phyloP scores from a whole-genome alignment of 2,329 filamentous ascomycete genomes.

The Ophiostoma quercus region DNA sequence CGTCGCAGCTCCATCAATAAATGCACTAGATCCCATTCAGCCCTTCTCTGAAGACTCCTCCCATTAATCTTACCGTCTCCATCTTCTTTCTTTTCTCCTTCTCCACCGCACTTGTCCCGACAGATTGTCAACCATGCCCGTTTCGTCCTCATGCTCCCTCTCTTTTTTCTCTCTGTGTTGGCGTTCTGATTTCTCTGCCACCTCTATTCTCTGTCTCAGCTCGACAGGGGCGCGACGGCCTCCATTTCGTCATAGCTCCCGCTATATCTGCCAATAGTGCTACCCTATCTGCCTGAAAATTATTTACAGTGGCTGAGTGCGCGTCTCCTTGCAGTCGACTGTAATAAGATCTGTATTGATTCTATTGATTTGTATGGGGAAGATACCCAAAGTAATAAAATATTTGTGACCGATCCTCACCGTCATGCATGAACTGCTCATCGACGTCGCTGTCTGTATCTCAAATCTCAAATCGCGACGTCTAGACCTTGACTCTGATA shows the following conservation, averaged over 20 bases:
- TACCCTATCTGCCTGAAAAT: not conserved
- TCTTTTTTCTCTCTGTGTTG: not conserved
- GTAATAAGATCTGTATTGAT: not conserved
- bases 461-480: not conserved
- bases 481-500: not conserved
- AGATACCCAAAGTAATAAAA: not conserved
- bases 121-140: not conserved
- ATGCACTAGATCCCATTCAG: not conserved
- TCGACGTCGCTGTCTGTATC: not conserved
- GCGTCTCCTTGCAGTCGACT: too few species aligned
- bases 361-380: not conserved
- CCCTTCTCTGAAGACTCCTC: not conserved
- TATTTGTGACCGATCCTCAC: not conserved
- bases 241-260: slow-evolving; percentile 13
- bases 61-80: slow-evolving; percentile 6
- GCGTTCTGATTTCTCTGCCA: not conserved
- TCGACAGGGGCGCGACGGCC: slow-evolving; percentile 13
- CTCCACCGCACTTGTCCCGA: slow-evolving; percentile 9
- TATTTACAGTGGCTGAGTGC: slow-evolving; percentile 1
- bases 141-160: not conserved
- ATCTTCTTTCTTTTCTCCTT: not conserved
- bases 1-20: not conserved
- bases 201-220: slow-evolving; percentile 7
- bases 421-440: not conserved
- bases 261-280: not conserved